These are phyloP conservation scores for Pulveroboletus sp. DNA, from an alignment of 768 basidiomycete genomes.

Conservation along the genomic window DNA sequence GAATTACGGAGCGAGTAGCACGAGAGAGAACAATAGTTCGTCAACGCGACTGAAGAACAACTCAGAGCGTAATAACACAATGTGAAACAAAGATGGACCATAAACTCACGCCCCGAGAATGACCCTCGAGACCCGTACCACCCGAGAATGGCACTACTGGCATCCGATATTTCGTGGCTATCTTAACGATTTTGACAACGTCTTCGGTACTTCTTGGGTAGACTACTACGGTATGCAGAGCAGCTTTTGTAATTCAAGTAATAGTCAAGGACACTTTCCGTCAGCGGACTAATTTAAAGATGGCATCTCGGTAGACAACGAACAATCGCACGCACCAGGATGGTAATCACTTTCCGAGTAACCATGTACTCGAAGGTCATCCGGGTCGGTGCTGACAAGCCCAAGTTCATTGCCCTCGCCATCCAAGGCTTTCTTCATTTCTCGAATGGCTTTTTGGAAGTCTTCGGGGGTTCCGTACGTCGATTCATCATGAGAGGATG, in stretches of 20 bases:
- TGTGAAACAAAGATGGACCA: neutral
- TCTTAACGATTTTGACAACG: slow-evolving; percentile 72
- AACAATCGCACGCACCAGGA: slow-evolving; percentile 36
- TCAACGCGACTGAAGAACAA: too few relatives aligned
- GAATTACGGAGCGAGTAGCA: neutral
- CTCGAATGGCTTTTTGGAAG: slow-evolving; percentile 49
- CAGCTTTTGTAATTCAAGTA: slow-evolving; percentile 36
- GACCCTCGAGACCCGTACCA: slow-evolving; percentile 80
- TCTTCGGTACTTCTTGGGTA: slow-evolving; percentile 72
- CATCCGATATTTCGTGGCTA: slow-evolving; percentile 70
- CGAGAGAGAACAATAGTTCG: too few relatives aligned
- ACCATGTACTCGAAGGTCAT: slow-evolving; percentile 52
- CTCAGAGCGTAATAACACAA: too few relatives aligned
- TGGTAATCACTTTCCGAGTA: slow-evolving; percentile 50
- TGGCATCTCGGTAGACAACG: too few relatives aligned
- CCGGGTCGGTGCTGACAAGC: slow-evolving; percentile 47
- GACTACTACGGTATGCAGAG: slow-evolving; percentile 56
- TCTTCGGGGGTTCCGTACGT: slow-evolving; percentile 52
- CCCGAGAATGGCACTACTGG: slow-evolving; percentile 79
- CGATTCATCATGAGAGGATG: slow-evolving; percentile 14
- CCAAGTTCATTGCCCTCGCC: neutral
- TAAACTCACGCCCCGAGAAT: slow-evolving; percentile 56
- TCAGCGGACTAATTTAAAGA: neutral
- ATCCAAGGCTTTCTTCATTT: slow-evolving; percentile 40
- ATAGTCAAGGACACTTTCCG: too few relatives aligned